Evolutionary conservation across 2,329 filamentous ascomycete genomes (phyloP), one percentile per base, ranked within the genome.

Genomic region (Pseudogymnoascus sp.): DNA sequence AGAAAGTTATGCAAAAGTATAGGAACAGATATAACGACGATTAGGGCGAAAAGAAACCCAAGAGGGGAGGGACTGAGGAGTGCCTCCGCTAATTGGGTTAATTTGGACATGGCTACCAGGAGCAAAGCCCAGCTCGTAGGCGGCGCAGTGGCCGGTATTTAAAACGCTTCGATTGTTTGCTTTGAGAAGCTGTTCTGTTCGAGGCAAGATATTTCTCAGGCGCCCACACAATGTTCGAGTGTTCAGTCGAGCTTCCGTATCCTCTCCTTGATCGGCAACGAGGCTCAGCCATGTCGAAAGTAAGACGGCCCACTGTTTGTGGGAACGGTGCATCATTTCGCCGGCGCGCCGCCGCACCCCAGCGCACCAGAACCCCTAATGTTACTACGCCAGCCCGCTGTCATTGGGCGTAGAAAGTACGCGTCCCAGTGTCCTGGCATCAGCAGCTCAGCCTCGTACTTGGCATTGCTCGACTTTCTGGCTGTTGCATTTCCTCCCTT

Each of bases 1-100:
- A 73, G 66, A 72, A 88, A 78, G 63, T 84, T 74, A 78, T 97
- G 94, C 58, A 97, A 80, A 61, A 96, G 72, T 60, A 96, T 71
- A 17, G 94, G 94, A 29, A 90, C 79, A 5, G 61, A 87, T 75
- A 97, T 73, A 64, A 90, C 84, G 70, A 96, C 78, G 62, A 91
- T 66, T 17, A 89, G 71, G 12, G 91, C 89, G 71, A 93, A 73
- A 65, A 86, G 68, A 69, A 97, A 82, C 63, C 85, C 80, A 61
- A 83, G 72, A 9, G 78, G 68, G 13, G 85, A 86, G n/a, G 85
- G 85, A 63, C 79, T 83, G 71, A 88, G 76, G 63, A 85, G 74
- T 64, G 77, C 76, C 74, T 84, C 80, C 68, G 84, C 67, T 68
- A 79, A 69, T 21, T 70, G 64, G 41, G 64, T 59, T 21, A 63